Conservation (phyloP, 1,284 basidiomycete genomes). For the Uromyces viciae-fabae region DNA sequence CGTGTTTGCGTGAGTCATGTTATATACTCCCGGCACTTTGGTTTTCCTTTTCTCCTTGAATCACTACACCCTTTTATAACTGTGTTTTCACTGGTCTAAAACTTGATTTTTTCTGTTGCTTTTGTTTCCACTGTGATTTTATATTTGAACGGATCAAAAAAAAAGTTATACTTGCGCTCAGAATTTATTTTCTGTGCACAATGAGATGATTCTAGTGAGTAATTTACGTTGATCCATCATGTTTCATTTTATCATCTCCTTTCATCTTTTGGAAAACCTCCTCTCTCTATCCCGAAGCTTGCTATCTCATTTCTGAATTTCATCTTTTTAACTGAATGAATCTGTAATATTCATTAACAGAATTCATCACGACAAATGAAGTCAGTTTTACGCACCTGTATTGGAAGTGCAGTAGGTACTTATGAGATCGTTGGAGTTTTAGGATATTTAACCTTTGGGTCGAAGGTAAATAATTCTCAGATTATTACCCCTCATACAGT, state of each 20-base stretch:
- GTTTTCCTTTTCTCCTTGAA: not conserved
- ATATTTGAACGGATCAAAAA: not conserved
- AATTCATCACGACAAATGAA: slow-evolving; percentile 21
- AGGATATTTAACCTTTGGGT: slow-evolving; percentile 94
- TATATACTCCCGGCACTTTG: not conserved
- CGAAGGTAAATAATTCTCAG: slow-evolving; percentile 57
- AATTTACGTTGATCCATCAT: not conserved
- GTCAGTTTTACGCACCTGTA: slow-evolving; percentile 25
- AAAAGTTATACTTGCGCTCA: slow-evolving; percentile 40
- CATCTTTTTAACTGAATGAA: not conserved
- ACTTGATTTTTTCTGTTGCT: too few relatives aligned
- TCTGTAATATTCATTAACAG: not conserved
- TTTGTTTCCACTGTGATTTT: not conserved
- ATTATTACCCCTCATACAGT: too few relatives aligned
- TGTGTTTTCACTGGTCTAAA: not conserved
- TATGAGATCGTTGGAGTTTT: slow-evolving; percentile 57
- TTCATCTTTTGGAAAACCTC: not conserved
- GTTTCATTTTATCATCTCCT: not conserved
- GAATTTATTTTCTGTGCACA: slow-evolving; percentile 40
- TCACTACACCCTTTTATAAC: not conserved
- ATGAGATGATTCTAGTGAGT: slow-evolving; percentile 25
- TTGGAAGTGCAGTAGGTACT: slow-evolving; percentile 20
- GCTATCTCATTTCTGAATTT: not conserved
- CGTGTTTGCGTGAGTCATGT: slow-evolving; percentile 37
- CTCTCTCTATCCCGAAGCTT: not conserved